These are phyloP conservation scores for Primulina tabacum DNA, from an alignment of 257 asterid species.

Conservation along the genomic window DNA sequence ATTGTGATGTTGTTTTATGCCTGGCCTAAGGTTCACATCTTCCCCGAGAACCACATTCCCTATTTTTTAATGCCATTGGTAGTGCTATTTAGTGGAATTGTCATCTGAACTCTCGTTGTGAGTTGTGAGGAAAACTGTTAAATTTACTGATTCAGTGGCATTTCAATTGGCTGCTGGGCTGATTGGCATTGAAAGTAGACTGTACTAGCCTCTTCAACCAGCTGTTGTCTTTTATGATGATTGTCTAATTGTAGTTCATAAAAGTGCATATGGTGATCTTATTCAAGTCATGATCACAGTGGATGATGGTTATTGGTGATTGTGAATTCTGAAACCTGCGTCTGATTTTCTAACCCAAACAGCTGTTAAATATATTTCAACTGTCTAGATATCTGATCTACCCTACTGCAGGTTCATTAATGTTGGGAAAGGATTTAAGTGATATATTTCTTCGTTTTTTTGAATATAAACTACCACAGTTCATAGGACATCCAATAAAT, in stretches of 20 bases:
- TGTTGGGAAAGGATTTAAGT: background rate
- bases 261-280: background rate
- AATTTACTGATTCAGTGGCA: background rate
- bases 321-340: too few species aligned
- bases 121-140: background rate
- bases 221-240: background rate
- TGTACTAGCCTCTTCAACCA: background rate
- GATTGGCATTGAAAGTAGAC: background rate
- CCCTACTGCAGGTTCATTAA: background rate
- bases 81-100: background rate
- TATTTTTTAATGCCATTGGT: background rate
- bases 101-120: background rate
- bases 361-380: too few species aligned
- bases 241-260: background rate
- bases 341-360: background rate
- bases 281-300: background rate
- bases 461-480: background rate
- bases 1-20: background rate
- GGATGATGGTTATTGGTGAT: background rate
- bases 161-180: background rate
- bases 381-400: background rate
- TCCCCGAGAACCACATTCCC: background rate
- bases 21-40: too few species aligned
- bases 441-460: background rate
- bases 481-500: background rate